Evolutionary conservation across 257 asterid genomes (phyloP), one percentile per base, ranked within the genome.

Genomic region (Penstemon barbatus): DNA sequence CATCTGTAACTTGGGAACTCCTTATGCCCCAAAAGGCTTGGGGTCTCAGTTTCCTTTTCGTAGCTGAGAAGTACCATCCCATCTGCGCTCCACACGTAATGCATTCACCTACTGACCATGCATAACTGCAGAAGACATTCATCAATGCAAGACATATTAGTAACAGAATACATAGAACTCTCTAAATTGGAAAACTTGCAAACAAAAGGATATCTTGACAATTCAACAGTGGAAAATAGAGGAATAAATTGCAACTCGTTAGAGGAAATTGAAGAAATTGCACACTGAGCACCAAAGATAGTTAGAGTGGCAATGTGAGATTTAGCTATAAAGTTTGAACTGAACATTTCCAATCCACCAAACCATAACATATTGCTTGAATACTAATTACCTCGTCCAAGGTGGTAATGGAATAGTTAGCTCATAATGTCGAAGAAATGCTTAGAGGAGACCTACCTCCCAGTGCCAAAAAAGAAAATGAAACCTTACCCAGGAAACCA

Each of bases 401-500:
- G 63, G 51, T 42, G 56, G 39, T 7, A 44, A 52, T 36, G 36
- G 46, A 58, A 45, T 25, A 59, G 46, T 46, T 42, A 49, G 11
- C 62, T 48, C 48, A 18, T 49, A 59, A 0, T 11, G 6, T 6
- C 51, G n/a, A 48, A 68, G 43, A 41, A 57, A 5, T 41, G 43
- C 44, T 57, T 53, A 15, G 61, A 38, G 41, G 38, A 50, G 48
- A 36, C 38, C 51, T 72, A 52, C 57, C 41, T 41, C 37, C 48
- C 2, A 76, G 53, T 46, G 36, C 63, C 48, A 25, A 25, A 58
- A 12, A 39, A 50, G 70, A 33, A 54, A 71, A 74, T 12, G 69
- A 54, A 67, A 66, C 11, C 74, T 78, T 85, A 93, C 99, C 99
- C 95, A 18, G 99, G 99, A 77, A 94, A 94, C 99, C 99, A 94